Conservation (phyloP, 2,329 filamentous ascomycete species). For the Trichoderma simmonsii region DNA sequence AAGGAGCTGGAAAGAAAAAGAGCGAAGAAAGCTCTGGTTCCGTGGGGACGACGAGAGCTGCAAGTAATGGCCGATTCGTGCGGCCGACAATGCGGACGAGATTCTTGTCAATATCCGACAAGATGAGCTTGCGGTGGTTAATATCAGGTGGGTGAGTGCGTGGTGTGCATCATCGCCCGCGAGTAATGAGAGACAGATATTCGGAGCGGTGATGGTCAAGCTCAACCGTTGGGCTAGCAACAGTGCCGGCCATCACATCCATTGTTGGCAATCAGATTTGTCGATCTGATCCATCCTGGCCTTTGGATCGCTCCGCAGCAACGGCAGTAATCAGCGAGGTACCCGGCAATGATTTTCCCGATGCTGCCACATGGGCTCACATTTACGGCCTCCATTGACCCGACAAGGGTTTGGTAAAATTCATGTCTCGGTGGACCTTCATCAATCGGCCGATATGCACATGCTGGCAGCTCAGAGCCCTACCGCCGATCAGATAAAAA, state of each 20-base stretch:
- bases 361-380: background rate
- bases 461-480: background rate
- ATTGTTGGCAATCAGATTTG: background rate
- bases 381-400: background rate
- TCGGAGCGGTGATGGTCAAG: background rate
- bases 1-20: background rate
- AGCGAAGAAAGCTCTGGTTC: background rate
- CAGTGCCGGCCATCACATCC: background rate
- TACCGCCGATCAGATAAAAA: background rate
- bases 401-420: background rate
- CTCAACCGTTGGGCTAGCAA: background rate
- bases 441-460: background rate
- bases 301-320: background rate
- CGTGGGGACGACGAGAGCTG: background rate
- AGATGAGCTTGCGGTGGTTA: constrained; percentile 2
- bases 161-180: background rate
- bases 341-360: background rate
- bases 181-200: constrained; percentile 1
- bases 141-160: background rate
- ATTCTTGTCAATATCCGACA: background rate
- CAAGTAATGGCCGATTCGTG: background rate
- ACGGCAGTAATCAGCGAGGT: background rate
- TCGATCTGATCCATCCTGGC: background rate
- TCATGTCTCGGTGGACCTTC: background rate
- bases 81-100: background rate